These are phyloP conservation scores for Polytrichum commune DNA, from an alignment of 225 moss, liverwort and hornwort species.

Conservation along the genomic window DNA sequence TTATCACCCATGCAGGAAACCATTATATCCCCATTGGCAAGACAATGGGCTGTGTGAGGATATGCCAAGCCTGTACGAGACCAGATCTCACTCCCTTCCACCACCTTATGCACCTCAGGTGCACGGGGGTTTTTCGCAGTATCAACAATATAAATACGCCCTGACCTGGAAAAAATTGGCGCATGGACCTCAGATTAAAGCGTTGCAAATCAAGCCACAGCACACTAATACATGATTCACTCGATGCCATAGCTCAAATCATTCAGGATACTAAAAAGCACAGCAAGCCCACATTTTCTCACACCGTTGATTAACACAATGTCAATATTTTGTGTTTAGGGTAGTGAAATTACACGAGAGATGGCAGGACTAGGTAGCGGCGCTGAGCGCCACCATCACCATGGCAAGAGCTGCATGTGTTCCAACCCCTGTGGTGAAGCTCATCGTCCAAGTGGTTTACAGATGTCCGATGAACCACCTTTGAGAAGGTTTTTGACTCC, in stretches of 20 bases:
- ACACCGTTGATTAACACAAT: too few relatives aligned
- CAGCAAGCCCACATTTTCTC: too few relatives aligned
- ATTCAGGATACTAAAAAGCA: too few relatives aligned
- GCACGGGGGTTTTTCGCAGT: conserved; percentile 77
- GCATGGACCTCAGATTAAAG: too few relatives aligned
- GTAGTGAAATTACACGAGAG: conserved; percentile 43
- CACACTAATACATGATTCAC: too few relatives aligned
- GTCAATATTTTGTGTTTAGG: neutral
- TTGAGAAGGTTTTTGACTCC: conserved; percentile 65
- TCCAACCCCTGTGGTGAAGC: conserved; percentile 98
- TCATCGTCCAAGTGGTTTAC: conserved; percentile 83
- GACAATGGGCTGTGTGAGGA: conserved; percentile 98
- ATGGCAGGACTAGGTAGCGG: conserved; percentile 88
- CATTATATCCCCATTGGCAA: conserved; percentile 93
- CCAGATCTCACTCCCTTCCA: conserved; percentile 77
- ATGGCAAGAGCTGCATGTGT: conserved; percentile 98
- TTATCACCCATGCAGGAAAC: conserved; percentile 86
- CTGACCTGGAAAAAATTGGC: conserved; percentile 51
- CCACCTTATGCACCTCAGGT: conserved; percentile 76
- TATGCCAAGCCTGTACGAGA: conserved; percentile 83
- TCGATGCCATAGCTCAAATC: too few relatives aligned
- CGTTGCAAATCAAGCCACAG: too few relatives aligned
- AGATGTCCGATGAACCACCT: conserved; percentile 76
- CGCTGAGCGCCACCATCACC: conserved; percentile 74
- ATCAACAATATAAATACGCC: conserved; percentile 84